phyloP scores from a whole-genome alignment of 352 stramenopile species.

The Blastocystis sp. region DNA sequence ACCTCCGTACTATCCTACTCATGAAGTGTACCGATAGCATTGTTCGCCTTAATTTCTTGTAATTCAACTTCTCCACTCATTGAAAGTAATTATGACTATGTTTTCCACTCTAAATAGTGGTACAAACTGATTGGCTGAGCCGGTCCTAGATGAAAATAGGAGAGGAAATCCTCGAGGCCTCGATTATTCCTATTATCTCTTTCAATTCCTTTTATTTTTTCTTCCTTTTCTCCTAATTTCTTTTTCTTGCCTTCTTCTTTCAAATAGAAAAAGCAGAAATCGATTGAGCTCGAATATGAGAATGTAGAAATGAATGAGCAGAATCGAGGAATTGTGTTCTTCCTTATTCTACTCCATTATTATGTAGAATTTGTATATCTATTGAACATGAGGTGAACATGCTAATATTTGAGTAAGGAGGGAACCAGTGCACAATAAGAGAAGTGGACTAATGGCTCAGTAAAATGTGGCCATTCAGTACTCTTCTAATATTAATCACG shows the following conservation, averaged over 20 bases:
- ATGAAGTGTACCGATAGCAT: not conserved
- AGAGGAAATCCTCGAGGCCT: slow-evolving; percentile 43
- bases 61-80: slow-evolving; percentile 46
- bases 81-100: slow-evolving; percentile 2
- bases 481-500: no score
- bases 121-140: slow-evolving; percentile 23
- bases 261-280: not conserved
- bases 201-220: not conserved
- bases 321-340: slow-evolving; percentile 17
- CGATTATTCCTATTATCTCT: not conserved
- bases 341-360: not conserved
- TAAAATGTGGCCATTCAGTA: no score
- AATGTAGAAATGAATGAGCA: not conserved
- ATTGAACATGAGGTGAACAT: not conserved
- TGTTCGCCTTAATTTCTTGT: not conserved
- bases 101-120: not conserved
- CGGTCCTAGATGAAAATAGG: slow-evolving; percentile 58
- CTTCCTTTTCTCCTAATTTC: not conserved
- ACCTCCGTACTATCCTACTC: not conserved
- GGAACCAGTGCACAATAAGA: no score
- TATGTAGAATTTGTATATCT: not conserved
- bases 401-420: no score
- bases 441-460: not conserved
- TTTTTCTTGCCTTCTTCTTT: not conserved
- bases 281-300: not conserved